A percentile compares a stretch with the other conserved stretches of the same genome.
Evolutionary conservation across 768 basidiomycete genomes (phyloP).

Genomic region (Collybia sp.): DNA sequence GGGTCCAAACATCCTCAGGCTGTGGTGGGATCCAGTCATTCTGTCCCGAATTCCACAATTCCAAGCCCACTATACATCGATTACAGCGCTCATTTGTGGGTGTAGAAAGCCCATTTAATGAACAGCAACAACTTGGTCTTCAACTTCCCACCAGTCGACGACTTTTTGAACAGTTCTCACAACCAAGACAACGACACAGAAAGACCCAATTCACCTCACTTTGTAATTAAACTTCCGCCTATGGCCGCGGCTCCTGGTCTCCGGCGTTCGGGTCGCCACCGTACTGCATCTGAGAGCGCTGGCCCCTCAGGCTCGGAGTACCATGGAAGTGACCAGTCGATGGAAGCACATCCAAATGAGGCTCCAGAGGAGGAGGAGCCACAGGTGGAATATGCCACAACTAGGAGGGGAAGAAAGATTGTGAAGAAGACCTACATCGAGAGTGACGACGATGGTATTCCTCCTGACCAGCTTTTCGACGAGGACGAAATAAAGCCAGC

Average conservation of each 20-base stretch:
- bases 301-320: slow-evolving; percentile 46
- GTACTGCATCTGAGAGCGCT: slow-evolving; percentile 23
- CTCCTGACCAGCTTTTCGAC: slow-evolving; percentile 20
- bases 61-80: no score
- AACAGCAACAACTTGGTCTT: neutral
- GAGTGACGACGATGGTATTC: slow-evolving; percentile 36
- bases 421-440: slow-evolving; percentile 38
- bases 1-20: neutral
- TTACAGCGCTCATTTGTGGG: no score
- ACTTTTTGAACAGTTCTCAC: neutral
- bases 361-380: slow-evolving; percentile 27
- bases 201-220: slow-evolving; percentile 5
- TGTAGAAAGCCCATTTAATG: no score
- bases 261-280: slow-evolving; percentile 29
- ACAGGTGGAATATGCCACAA: slow-evolving; percentile 18
- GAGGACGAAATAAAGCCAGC: slow-evolving; percentile 19
- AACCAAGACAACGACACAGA: slow-evolving; percentile 1
- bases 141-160: slow-evolving; percentile 1
- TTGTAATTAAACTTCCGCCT: slow-evolving; percentile 23
- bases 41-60: neutral
- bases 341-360: slow-evolving; percentile 22
- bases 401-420: slow-evolving; percentile 36
- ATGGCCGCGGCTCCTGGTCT: slow-evolving; percentile 16
- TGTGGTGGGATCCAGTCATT: neutral
- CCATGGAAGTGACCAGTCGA: slow-evolving; percentile 41